Evolutionary conservation across 2,329 filamentous ascomycete species (phyloP), one percentile per base, ranked within the genome.

Genomic region (Esteya vermicola): DNA sequence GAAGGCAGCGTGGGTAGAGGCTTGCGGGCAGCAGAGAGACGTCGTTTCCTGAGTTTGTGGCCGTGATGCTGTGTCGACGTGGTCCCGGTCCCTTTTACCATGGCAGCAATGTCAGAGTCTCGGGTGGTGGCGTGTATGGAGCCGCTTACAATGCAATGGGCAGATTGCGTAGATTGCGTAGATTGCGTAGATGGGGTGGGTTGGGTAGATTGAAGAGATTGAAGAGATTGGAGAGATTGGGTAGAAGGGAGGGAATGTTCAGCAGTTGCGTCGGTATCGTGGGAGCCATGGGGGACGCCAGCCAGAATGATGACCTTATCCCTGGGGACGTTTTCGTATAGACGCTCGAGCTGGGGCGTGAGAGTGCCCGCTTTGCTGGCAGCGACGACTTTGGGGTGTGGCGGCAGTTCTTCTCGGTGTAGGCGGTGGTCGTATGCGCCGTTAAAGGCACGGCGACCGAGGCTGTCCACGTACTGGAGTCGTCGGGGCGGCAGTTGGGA

Each of bases 301-400:
- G 38, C 38, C 4, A 37, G 35, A 9, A 37, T 12, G 22, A 37
- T 21, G 18, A 9, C 19, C 9, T 14, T 4, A 26, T 36, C 18
- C 16, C 21, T 9, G 4, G 42, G 42, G 22, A 44, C 18, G n/a
- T 38, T 35, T 20, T 44, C 25, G 26, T 38, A 44, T 16, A 38
- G 35, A 14, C 13, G n/a, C 25, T 30, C 23, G 9, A 35, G 26
- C 18, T 39, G 23, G 6, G n/a, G 22, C 3, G 41, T 43, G 14
- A 39, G 13, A n/a, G 22, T 33, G 25, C 41, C 36, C 6, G 32
- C 27, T 37, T 37, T 39, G 12, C 22, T 19, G 18, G 39, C 39
- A 6, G 36, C 43, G 1, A 23, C 22, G 7, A 43, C 19, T 19
- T 43, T 43, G 20, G 43, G 43, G 18, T 45, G 43, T 8, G 21